Base-by-base conservation (phyloP, 139 green algal species). In the Chlamydomonas sp. region DNA sequence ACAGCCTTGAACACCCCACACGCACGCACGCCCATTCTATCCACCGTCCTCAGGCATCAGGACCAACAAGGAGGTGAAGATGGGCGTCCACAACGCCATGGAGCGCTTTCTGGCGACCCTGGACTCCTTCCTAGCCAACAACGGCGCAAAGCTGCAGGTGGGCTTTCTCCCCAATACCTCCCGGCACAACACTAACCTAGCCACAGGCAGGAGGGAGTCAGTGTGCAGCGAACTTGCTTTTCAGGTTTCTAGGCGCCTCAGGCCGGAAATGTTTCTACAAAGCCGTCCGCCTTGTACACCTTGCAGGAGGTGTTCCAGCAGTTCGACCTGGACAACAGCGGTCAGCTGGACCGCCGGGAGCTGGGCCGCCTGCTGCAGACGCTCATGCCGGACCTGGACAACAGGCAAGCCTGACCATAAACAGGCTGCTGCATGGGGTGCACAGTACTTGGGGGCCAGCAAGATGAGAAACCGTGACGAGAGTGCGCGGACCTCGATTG, bases 51-150 rank as follows among this genome's bases (percentile, higher is more conserved):
- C 90, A 93, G 90, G 90, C 8, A 80, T 91, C 67, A 85, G 88
- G 60, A 88, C 72, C 58, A 84, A 75, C 62, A 83, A 74, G 61
- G 83, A 90, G 72, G 85, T 93, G 12, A 81, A 83, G 80, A 69
- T 93, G 79, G 90, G 90, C 73, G 84, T 16, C 63, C 3, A 73
- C 73, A 90, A 78, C 85, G 88, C 69, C 82, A 91, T 93, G 90
- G 88, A 93, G 74, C 88, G 88, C 77, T 92, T 92, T 79, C 86
- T 92, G 5, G 63, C 85, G 74, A 90, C 80, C 4, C 86, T 94
- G 18, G 91, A 94, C 86, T 78, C 89, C 83, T 91, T 89, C 91
- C 63, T 90, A 4, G 15, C 58, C 62, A 86, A 68, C 72, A 84
- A 83, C 79, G 66, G 18, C 18, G 63, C 83, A 0, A n/a, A 71